These are phyloP conservation scores for Cercospora brassicicola DNA, from an alignment of 2,329 filamentous ascomycete species.

Conservation along the genomic window DNA sequence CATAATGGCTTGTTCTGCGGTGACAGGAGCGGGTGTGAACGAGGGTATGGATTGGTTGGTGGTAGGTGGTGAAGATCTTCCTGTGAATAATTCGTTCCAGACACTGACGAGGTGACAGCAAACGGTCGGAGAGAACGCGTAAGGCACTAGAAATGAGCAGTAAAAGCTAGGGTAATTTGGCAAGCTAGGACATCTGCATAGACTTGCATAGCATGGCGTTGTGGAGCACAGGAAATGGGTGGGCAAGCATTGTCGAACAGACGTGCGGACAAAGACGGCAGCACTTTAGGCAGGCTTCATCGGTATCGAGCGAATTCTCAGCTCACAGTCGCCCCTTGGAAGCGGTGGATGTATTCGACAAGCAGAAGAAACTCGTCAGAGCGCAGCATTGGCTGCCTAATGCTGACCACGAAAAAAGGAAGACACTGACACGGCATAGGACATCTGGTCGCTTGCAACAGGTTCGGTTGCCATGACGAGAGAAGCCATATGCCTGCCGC, in stretches of 20 bases:
- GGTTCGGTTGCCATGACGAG: not conserved
- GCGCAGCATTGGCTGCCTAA: not conserved
- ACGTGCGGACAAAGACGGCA: constrained; percentile 16
- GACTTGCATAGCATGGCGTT: constrained; percentile 16
- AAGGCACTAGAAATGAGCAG: not conserved
- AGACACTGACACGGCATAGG: not conserved
- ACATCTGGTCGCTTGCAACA: not conserved
- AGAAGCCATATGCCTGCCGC: not conserved
- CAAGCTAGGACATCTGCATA: constrained; percentile 6
- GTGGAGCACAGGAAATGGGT: not conserved
- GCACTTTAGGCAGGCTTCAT: not conserved
- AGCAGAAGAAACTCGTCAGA: not conserved
- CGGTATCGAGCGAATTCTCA: not conserved
- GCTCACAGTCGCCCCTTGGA: not conserved
- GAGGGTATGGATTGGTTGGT: constrained; percentile 99
- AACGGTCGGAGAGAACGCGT: constrained; percentile 31
- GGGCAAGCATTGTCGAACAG: constrained; percentile 12
- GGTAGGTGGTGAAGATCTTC: constrained; percentile 54
- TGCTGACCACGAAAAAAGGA: not conserved
- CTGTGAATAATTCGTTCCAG: not conserved
- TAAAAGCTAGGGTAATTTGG: constrained; percentile 1
- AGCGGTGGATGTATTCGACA: not conserved
- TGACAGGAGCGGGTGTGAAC: constrained; percentile 89
- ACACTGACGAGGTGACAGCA: constrained; percentile 23
- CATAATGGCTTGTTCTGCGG: constrained; percentile 95